Evolutionary conservation across 169 alveolate genomes (phyloP), one percentile per base, ranked within the genome.

Genomic region (Theileria orientalis): DNA sequence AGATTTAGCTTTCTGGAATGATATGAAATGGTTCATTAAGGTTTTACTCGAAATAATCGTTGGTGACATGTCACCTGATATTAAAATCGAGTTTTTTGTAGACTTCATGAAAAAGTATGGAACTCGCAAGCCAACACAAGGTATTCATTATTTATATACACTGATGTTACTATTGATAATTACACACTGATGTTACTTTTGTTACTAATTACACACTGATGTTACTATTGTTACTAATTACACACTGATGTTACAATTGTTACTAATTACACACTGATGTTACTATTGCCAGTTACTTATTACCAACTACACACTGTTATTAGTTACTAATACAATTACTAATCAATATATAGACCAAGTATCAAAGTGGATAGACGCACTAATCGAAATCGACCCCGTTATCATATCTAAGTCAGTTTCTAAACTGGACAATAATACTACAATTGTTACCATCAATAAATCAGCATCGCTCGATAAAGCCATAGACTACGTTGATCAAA

Each of bases 71-170:
- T 74, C 86, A 33, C 80, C 86, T 7, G n/a, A 52, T 62, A 30
- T 76, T 67, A 73, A 75, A 44, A 16, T 69, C 30, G 86, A 76
- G 25, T 69, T 67, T 66, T 47, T 76, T 25, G 86, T 69, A 2
- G 86, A 76, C 46, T 76, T 76, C 68, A 76, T 76, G 59, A 30
- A 51, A 9, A 76, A 76, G 51, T 57, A 76, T 46, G 73, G 86
- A 11, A 16, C 75, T 7, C 27, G 44, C 32, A 76, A 74, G 73
- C 79, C 54, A 23, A 68, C 86, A 0, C 73, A 68, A 29, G 33
- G 0, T 2, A 19, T 21, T 59, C 7, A 35, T 29, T 30, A 54
- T 41, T 13, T 37, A 40, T 37, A 44, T 27, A 42, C 78, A n/a
- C n/a, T n/a, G n/a, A n/a, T n/a, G n/a, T n/a, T n/a, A n/a, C n/a